Evolutionary conservation across 2,329 filamentous ascomycete genomes (phyloP).

Genomic region (Clonostachys chloroleuca): DNA sequence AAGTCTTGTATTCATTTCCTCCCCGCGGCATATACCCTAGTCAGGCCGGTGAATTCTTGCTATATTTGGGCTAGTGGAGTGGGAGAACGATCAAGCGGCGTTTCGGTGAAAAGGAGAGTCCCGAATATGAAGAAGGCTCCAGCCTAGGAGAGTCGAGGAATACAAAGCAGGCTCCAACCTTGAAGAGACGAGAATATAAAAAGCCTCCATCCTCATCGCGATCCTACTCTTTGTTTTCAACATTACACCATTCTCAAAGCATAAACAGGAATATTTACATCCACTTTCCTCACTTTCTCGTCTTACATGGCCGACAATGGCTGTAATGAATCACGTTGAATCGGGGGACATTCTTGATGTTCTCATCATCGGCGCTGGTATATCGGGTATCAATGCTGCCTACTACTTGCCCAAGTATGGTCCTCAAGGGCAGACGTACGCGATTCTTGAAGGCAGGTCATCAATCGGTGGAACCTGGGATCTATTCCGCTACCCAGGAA

Average conservation of each 20-base stretch:
- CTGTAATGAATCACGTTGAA: background rate
- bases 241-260: background rate
- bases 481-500: conserved; percentile 68
- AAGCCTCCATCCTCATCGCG: no score
- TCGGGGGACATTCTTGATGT: conserved; percentile 31
- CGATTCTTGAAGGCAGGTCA: conserved; percentile 60
- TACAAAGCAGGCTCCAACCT: no score
- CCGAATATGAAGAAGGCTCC: no score
- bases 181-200: no score
- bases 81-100: no score
- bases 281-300: background rate
- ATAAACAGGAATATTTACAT: background rate
- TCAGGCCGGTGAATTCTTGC: no score
- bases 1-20: no score
- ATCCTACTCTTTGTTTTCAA: background rate
- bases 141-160: no score
- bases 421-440: conserved; percentile 45
- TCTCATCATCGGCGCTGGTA: conserved; percentile 64
- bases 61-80: no score
- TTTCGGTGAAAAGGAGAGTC: no score
- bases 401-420: conserved; percentile 56
- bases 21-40: no score
- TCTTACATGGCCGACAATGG: background rate
- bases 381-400: conserved; percentile 67
- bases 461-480: conserved; percentile 70